phyloP scores from a whole-genome alignment of 2,329 filamentous ascomycete genomes.

The Periconia sp. region DNA sequence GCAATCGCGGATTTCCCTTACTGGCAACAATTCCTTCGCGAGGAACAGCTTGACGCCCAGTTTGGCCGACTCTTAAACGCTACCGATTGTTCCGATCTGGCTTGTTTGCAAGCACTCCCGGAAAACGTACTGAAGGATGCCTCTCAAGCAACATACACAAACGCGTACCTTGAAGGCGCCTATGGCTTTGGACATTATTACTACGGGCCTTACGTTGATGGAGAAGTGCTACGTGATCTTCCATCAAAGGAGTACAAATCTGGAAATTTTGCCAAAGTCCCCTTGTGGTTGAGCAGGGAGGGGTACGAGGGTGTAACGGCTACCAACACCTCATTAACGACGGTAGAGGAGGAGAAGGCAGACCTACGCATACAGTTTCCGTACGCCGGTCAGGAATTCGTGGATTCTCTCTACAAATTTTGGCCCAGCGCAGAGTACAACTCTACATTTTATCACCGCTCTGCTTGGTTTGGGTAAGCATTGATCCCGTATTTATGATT shows the following conservation, averaged over 20 bases:
- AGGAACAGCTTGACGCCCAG: conserved; percentile 31
- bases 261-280: conserved; percentile 40
- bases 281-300: conserved; percentile 36
- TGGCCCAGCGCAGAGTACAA: conserved; percentile 38
- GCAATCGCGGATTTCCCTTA: conserved; percentile 40
- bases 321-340: conserved; percentile 31
- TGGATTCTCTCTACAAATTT: conserved; percentile 37
- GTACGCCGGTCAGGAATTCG: conserved; percentile 34
- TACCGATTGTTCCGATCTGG: conserved; percentile 28
- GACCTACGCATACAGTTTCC: conserved; percentile 38
- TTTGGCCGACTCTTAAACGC: conserved; percentile 26
- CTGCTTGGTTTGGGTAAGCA: conserved; percentile 37
- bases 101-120: conserved; percentile 24
- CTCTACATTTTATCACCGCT: conserved; percentile 41
- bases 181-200: conserved; percentile 40
- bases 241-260: conserved; percentile 34
- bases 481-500: background rate
- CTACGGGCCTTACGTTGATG: conserved; percentile 41
- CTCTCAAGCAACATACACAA: conserved; percentile 20
- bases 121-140: conserved; percentile 13
- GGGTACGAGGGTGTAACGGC: conserved; percentile 40
- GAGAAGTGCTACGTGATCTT: conserved; percentile 32
- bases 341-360: conserved; percentile 23
- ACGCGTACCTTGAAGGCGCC: conserved; percentile 14
- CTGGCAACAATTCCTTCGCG: conserved; percentile 39